A percentile compares a stretch with the other conserved stretches of the same genome.
phyloP scores from a whole-genome alignment of 768 basidiomycete species.

The Termitomyces titanicus region DNA sequence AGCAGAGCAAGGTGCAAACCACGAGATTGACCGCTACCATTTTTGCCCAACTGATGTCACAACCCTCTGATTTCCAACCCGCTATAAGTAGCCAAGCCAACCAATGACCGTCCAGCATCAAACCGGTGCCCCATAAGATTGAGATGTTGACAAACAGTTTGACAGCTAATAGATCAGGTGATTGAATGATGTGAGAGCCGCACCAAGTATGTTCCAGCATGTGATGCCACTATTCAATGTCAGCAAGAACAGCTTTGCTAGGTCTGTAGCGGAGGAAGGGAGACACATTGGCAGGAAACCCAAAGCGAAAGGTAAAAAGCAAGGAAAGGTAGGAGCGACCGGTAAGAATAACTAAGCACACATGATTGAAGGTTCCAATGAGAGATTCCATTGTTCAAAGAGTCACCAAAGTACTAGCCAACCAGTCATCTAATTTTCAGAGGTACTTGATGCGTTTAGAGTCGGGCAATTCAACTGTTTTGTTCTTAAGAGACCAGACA shows the following conservation, averaged over 20 bases:
- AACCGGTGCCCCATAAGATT: not conserved
- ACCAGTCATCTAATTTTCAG: not conserved
- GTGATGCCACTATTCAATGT: too few relatives aligned
- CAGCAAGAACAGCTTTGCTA: too few relatives aligned
- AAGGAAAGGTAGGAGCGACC: not conserved
- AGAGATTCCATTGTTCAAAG: not conserved
- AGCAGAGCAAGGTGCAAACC: too few relatives aligned
- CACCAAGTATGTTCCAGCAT: too few relatives aligned
- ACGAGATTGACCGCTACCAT: too few relatives aligned
- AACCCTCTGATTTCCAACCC: too few relatives aligned
- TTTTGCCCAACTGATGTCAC: too few relatives aligned
- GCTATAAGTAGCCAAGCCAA: not conserved
- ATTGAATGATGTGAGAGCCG: not conserved
- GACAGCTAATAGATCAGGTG: not conserved
- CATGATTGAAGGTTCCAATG: not conserved
- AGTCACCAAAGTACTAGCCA: accelerated
- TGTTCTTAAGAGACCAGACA: not conserved
- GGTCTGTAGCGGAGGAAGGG: too few relatives aligned
- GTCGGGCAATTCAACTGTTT: not conserved
- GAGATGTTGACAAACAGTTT: not conserved
- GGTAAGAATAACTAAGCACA: not conserved
- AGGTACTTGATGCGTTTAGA: not conserved
- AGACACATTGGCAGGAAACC: too few relatives aligned
- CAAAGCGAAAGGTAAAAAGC: too few relatives aligned
- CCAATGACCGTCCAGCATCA: not conserved